Evolutionary conservation across 1,139 yeast genomes (phyloP).

Genomic region (Yamadazyma triangularis): DNA sequence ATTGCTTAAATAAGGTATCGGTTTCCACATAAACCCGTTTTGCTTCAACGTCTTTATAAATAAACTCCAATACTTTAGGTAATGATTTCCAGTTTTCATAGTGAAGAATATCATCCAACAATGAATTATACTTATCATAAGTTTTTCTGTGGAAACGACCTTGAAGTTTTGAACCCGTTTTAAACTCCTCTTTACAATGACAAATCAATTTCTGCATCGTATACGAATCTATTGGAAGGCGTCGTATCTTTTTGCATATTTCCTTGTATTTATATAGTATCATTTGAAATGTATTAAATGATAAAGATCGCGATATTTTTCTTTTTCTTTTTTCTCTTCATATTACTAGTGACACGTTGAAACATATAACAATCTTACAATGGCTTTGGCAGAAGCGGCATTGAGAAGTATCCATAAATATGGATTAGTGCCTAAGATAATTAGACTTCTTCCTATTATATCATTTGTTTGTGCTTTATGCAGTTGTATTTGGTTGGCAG

Average conservation of each 20-base stretch:
- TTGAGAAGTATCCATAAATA: conserved; percentile 50
- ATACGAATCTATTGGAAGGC: conserved; percentile 23
- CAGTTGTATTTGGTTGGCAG: conserved; percentile 65
- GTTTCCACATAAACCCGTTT: conserved; percentile 8
- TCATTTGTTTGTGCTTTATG: conserved; percentile 57
- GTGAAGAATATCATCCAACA: conserved; percentile 24
- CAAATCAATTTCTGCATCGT: conserved; percentile 7
- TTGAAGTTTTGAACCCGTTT: conserved; percentile 5
- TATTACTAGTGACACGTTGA: too few relatives aligned
- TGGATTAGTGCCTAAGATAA: conserved; percentile 57
- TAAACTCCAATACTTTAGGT: conserved; percentile 22
- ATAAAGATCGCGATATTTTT: too few relatives aligned
- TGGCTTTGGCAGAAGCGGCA: conserved; percentile 59
- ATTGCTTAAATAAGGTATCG: conserved; percentile 17
- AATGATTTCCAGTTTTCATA: conserved; percentile 24
- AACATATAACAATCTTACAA: too few relatives aligned
- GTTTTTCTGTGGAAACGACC: conserved; percentile 8
- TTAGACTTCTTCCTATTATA: conserved; percentile 53
- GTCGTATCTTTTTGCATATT: conserved; percentile 17
- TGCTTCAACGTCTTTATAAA: conserved; percentile 18
- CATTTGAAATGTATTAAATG: conserved; percentile 1
- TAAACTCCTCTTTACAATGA: conserved; percentile 6
- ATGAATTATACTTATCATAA: conserved; percentile 7
- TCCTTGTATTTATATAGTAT: conserved; percentile 2
- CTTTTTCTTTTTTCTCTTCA: too few relatives aligned